Conservation (phyloP, 257 asterid species). For the Penstemon barbatus region DNA sequence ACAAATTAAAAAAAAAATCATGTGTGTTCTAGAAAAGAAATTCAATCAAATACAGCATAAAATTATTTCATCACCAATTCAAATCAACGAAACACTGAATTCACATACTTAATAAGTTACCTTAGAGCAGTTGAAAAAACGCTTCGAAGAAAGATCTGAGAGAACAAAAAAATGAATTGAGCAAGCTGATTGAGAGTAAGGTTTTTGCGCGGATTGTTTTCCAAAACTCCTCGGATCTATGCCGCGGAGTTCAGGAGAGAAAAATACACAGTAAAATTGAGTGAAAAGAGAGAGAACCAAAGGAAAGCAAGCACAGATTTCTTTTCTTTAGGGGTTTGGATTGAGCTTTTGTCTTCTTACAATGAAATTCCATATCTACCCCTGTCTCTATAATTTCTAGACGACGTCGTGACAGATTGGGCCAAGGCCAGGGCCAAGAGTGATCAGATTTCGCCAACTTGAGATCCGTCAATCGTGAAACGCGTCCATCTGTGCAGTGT, state of each 20-base stretch:
- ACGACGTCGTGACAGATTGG: constrained; percentile 19
- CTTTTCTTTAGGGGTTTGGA: constrained; percentile 38
- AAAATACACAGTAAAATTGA: constrained; percentile 9
- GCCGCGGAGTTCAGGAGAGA: constrained; percentile 56
- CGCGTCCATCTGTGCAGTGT: too few relatives aligned
- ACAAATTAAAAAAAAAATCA: not conserved
- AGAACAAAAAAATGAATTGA: constrained; percentile 16
- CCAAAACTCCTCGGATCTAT: constrained; percentile 58
- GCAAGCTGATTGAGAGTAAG: constrained; percentile 7
- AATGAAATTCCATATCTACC: constrained; percentile 30
- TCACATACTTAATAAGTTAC: constrained; percentile 24
- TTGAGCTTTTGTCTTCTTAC: constrained; percentile 24
- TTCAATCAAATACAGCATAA: not conserved
- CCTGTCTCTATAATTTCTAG: constrained; percentile 11
- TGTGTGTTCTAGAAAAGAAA: not conserved
- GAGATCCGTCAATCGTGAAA: too few relatives aligned
- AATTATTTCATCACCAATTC: constrained; percentile 12
- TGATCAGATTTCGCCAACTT: too few relatives aligned
- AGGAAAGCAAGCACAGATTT: not conserved
- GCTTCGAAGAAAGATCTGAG: constrained; percentile 32
- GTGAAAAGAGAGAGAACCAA: constrained; percentile 1
- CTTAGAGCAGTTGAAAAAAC: constrained; percentile 24
- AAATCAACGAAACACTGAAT: not conserved
- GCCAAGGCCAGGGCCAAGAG: too few relatives aligned
- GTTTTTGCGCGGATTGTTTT: constrained; percentile 15